Base-by-base conservation (phyloP, 2,329 filamentous ascomycete species). In the Diplodia corticola region DNA sequence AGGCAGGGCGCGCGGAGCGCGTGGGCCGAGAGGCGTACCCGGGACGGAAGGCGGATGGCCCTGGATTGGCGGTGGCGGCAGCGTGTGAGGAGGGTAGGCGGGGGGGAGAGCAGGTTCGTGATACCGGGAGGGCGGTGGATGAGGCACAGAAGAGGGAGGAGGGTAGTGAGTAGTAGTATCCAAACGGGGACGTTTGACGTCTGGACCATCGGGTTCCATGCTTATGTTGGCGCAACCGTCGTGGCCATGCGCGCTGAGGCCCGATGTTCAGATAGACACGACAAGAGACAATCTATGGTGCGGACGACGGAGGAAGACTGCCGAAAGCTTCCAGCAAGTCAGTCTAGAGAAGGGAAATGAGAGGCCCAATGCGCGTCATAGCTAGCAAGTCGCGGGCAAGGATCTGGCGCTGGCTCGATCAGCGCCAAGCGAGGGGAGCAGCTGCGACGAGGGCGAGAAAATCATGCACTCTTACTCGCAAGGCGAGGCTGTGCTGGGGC, bases 351-450 rank as follows among this genome's bases (percentile, higher is more conserved):
- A 66, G 64, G 64, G 64, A 66, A 66, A 66, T 66, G 64, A 66
- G 64, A 66, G 55, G 64, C 64, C 64, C 64, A 66, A 66, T 66
- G 64, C 64, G 64, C 64, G 64, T 66, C 64, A 66, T 66, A 66
- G 64, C 64, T 51, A 66, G 35, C 54, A 61, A 33, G 64, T 61
- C 54, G 64, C 54, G 64, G 55, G 64, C 64, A 66, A 66, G 64
- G 64, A 66, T 61, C 55, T 53, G 54, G 64, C 64, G 46, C 40
- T 44, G 64, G 55, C 64, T 61, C 46, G 64, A 66, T 61, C 54
- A 61, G 50, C 64, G 64, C 64, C 64, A 66, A 66, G 64, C 64
- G 64, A 66, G 55, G 63, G 64, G 64, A 66, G 55, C 40, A 53
- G 64, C 54, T 61, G 55, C 54, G 48, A 61, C 54, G 54, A 51